Percentiles rank a stretch among this genome's conserved stretches.
phyloP scores from a whole-genome alignment of 2,329 filamentous ascomycete species.

The Fusarium tuaranense region DNA sequence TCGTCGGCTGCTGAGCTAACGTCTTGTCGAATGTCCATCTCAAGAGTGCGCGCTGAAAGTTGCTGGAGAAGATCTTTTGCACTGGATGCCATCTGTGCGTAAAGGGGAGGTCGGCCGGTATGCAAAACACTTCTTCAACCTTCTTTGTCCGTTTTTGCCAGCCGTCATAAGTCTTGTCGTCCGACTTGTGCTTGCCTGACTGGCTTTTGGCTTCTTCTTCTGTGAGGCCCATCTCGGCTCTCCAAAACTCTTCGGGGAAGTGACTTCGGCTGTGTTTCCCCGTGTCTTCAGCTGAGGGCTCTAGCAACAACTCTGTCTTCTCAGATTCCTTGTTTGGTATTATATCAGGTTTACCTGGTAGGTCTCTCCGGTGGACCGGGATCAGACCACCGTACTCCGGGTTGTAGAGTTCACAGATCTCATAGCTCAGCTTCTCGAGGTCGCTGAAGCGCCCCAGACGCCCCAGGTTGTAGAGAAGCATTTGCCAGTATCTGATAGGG shows the following conservation, averaged over 20 bases:
- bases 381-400: slow-evolving; percentile 49
- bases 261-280: slow-evolving; percentile 25
- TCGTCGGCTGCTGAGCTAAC: slow-evolving; percentile 39
- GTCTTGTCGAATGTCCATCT: slow-evolving; percentile 60
- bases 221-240: slow-evolving; percentile 32
- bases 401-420: slow-evolving; percentile 56
- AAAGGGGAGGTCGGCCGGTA: slow-evolving; percentile 56
- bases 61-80: slow-evolving; percentile 57
- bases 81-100: slow-evolving; percentile 59
- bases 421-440: slow-evolving; percentile 57
- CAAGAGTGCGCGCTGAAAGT: slow-evolving; percentile 55
- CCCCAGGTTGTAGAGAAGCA: slow-evolving; percentile 58
- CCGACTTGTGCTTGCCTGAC: neutral
- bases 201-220: slow-evolving; percentile 1
- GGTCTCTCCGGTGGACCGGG: slow-evolving; percentile 58
- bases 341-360: slow-evolving; percentile 45
- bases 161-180: neutral
- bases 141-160: slow-evolving; percentile 4
- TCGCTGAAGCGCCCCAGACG: slow-evolving; percentile 57
- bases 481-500: slow-evolving; percentile 55
- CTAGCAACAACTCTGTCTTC: slow-evolving; percentile 9
- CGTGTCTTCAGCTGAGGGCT: slow-evolving; percentile 12
- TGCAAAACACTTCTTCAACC: slow-evolving; percentile 34
- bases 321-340: neutral
- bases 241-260: slow-evolving; percentile 41